phyloP scores from a whole-genome alignment of 805 yeast genomes.

The Candida dajiaensis region DNA sequence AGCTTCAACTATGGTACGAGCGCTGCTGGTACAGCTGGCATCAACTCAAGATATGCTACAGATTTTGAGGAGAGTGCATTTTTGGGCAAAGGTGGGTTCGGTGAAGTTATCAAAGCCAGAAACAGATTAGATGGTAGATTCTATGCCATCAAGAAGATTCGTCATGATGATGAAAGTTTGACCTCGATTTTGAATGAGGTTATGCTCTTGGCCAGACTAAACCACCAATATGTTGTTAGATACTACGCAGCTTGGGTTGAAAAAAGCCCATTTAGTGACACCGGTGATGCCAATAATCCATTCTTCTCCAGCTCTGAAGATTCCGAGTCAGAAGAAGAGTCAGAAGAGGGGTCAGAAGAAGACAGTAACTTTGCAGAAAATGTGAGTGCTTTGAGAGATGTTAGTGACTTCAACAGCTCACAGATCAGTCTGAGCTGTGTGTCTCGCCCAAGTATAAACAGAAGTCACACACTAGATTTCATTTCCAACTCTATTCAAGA shows the following conservation, averaged over 20 bases:
- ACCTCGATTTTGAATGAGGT: conserved; percentile 86
- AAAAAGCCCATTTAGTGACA: conserved; percentile 39
- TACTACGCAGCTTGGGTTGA: conserved; percentile 98
- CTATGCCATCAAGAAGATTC: conserved; percentile 89
- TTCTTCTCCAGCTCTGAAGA: conserved; percentile 18
- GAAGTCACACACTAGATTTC: conserved; percentile 49
- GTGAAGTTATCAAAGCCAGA: conserved; percentile 96
- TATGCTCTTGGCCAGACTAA: conserved; percentile 81
- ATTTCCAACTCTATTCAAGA: conserved; percentile 54
- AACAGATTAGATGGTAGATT: conserved; percentile 90
- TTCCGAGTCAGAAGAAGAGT: conserved; percentile 26
- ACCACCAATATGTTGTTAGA: conserved; percentile 93
- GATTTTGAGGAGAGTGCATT: conserved; percentile 94
- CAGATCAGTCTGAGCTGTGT: conserved; percentile 3
- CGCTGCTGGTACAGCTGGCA: conserved; percentile 20
- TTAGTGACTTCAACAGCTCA: conserved; percentile 7
- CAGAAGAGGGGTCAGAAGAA: conserved; percentile 11
- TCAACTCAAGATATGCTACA: conserved; percentile 68
- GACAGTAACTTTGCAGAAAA: conserved; percentile 1
- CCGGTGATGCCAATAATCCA: conserved; percentile 27
- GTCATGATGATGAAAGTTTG: conserved; percentile 73
- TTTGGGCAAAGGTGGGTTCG: conserved; percentile 93
- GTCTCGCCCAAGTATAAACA: conserved; percentile 24
- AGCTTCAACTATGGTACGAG: conserved; percentile 34
- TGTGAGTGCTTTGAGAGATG: conserved; percentile 1